Evolutionary conservation across 176 grass and related monocot species (phyloP).

Genomic region (Chrysopogon serrulatus): DNA sequence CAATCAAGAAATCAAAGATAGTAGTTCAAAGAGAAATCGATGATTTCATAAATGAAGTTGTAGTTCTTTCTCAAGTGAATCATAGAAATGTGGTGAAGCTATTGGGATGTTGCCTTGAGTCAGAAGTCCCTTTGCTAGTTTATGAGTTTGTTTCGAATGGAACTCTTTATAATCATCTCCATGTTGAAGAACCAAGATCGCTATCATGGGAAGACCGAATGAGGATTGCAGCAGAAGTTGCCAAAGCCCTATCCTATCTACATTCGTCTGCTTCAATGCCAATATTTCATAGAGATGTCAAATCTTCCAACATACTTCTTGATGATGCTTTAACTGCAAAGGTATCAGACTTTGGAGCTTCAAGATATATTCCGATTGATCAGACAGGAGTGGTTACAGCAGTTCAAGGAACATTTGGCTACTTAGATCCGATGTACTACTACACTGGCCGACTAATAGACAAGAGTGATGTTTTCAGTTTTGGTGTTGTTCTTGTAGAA

Average conservation of each 20-base stretch:
- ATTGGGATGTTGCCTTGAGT: too few species aligned
- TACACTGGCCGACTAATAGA: background rate
- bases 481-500: conserved; percentile 13
- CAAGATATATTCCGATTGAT: conserved; percentile 44
- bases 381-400: conserved; percentile 7
- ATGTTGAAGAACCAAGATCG: too few species aligned
- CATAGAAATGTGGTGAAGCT: too few species aligned
- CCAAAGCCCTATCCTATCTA: conserved; percentile 45
- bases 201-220: too few species aligned
- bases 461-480: background rate
- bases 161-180: too few species aligned
- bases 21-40: too few species aligned
- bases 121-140: too few species aligned
- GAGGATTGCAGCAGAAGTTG: too few species aligned
- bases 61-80: too few species aligned
- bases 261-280: conserved; percentile 34
- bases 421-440: conserved; percentile 61
- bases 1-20: too few species aligned
- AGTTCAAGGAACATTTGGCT: conserved; percentile 50
- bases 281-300: conserved; percentile 53
- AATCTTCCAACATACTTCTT: conserved; percentile 54
- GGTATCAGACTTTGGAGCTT: conserved; percentile 58
- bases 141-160: too few species aligned
- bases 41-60: too few species aligned
- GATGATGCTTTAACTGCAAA: conserved; percentile 45